Evolutionary conservation across 2,329 filamentous ascomycete species (phyloP).

Genomic region (Didymella sp.): DNA sequence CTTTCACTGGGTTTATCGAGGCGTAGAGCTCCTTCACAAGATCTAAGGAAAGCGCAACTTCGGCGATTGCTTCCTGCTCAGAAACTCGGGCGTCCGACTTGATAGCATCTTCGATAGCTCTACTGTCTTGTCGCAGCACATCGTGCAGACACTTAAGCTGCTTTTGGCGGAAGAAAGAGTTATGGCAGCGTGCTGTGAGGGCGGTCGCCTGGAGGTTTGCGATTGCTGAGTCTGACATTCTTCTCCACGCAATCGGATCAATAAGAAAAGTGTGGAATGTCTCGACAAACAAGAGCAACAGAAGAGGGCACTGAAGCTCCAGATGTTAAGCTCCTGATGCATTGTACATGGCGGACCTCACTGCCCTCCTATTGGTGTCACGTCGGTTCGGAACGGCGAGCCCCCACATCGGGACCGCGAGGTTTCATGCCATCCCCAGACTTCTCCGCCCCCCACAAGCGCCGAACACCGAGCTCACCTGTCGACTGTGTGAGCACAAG

Average conservation of each 20-base stretch:
- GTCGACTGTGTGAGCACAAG: background rate
- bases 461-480: conserved; percentile 4
- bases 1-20: conserved; percentile 49
- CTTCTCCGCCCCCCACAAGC: conserved; percentile 2
- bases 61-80: conserved; percentile 50
- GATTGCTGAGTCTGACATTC: conserved; percentile 33
- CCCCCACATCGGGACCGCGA: conserved; percentile 13
- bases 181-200: conserved; percentile 55
- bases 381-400: background rate
- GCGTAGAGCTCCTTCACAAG: conserved; percentile 52
- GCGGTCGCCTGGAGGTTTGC: conserved; percentile 51
- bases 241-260: background rate
- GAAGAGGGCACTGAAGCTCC: background rate
- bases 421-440: background rate
- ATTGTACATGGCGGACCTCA: background rate
- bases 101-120: conserved; percentile 52
- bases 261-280: background rate
- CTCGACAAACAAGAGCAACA: background rate
- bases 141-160: conserved; percentile 56
- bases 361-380: background rate
- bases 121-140: conserved; percentile 45
- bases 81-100: conserved; percentile 49
- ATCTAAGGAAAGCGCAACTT: conserved; percentile 53
- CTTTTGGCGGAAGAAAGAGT: conserved; percentile 55
- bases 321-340: conserved; percentile 1